Evolutionary conservation across 345 rosid genomes (phyloP).

Genomic region (Acer yangbiense): DNA sequence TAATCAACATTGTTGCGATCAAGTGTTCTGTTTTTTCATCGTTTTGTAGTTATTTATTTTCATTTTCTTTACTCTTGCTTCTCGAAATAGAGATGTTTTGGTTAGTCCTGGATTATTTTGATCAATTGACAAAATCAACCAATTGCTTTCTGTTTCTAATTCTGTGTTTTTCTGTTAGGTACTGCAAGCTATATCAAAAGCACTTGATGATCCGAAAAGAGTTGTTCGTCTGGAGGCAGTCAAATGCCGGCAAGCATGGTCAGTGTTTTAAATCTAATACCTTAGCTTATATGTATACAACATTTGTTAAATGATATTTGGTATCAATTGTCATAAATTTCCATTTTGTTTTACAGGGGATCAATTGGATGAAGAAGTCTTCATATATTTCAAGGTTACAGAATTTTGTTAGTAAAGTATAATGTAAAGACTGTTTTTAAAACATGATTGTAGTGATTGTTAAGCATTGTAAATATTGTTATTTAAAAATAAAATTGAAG

Average conservation of each 20-base stretch:
- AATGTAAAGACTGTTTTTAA: background rate
- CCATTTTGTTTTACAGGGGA: conserved; percentile 39
- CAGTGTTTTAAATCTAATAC: conserved; percentile 19
- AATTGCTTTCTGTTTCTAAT: background rate
- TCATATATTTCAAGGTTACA: conserved; percentile 24
- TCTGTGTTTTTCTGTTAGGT: conserved; percentile 43
- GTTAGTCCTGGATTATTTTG: background rate
- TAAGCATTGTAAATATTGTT: background rate
- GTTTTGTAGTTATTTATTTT: background rate
- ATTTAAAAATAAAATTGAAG: too few relatives aligned
- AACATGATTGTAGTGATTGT: background rate
- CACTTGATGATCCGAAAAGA: conserved; percentile 85
- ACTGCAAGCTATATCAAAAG: conserved; percentile 51
- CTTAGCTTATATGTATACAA: background rate
- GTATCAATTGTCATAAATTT: background rate
- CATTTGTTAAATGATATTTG: background rate
- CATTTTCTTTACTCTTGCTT: background rate
- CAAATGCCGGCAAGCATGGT: conserved; percentile 87
- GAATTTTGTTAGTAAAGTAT: background rate
- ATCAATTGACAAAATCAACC: too few relatives aligned
- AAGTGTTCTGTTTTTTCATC: background rate
- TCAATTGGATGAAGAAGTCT: conserved; percentile 38
- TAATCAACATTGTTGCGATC: background rate
- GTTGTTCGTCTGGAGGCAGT: conserved; percentile 82
- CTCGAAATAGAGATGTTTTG: too few relatives aligned